Conservation (phyloP, 108 stramenopile genomes). For the Epithemia pelagica region DNA sequence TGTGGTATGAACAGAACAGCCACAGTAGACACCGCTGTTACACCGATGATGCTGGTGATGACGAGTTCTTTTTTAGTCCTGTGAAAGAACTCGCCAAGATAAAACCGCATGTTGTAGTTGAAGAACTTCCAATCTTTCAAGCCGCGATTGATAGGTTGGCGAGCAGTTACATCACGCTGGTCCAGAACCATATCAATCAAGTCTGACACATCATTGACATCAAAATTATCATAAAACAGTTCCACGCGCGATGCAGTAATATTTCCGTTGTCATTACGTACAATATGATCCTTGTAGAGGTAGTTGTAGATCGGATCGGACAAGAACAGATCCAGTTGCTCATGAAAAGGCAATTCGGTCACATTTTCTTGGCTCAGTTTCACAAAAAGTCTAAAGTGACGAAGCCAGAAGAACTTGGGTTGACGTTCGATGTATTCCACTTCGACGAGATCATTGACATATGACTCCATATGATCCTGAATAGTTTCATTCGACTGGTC, state of each 20-base stretch:
- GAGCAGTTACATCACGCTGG: conserved; percentile 12
- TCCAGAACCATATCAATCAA: conserved; percentile 6
- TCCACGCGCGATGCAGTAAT: too few species aligned
- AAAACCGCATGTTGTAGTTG: conserved; percentile 1
- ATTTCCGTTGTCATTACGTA: too few species aligned
- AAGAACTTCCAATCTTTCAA: conserved; percentile 18
- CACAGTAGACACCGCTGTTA: conserved; percentile 17
- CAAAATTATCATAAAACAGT: conserved; percentile 1
- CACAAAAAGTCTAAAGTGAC: too few species aligned
- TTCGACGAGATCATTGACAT: conserved; percentile 19
- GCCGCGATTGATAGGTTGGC: too few species aligned
- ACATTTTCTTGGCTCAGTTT: too few species aligned
- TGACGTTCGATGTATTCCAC: conserved; percentile 10
- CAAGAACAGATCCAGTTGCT: conserved; percentile 18
- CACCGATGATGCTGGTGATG: conserved; percentile 3
- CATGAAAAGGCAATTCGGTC: too few species aligned
- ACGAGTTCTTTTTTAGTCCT: conserved; percentile 15
- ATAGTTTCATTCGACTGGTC: conserved; percentile 19
- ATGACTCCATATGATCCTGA: too few species aligned
- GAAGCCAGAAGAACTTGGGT: conserved; percentile 11
- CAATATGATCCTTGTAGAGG: too few species aligned
- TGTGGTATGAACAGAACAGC: too few species aligned
- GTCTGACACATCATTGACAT: conserved; percentile 9
- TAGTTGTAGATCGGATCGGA: conserved; percentile 4
- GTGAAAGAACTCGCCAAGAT: conserved; percentile 29